Base-by-base conservation (phyloP, 345 rosid genomes). In the Populus nigra region DNA sequence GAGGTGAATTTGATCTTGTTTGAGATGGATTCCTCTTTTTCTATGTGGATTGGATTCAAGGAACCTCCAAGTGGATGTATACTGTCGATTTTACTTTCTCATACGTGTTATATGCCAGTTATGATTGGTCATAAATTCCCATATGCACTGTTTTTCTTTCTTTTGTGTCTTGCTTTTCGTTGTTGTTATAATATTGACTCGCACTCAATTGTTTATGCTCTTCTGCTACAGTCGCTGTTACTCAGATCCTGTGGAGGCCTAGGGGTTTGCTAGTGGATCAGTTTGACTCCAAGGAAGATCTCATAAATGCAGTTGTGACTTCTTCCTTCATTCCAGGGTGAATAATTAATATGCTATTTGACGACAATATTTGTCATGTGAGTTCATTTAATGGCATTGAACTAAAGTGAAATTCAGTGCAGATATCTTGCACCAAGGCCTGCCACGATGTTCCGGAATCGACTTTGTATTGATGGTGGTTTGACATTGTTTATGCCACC, bases 261-360 rank as follows among this genome's bases (percentile, higher is more conserved):
- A 87, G 91, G 84, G 96, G 96, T 66, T 86, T 96, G 78, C 87
- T 93, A 59, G 99, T 96, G 80, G 99, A 96, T 90, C 98, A 91
- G 69, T 96, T 90, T 65, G 92, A 93, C 86, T 96, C 98, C n/a
- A 93, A 87, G 83, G 92, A 88, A 80, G 98, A 96, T 83, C 86
- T 96, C 49, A 93, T 92, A 57, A 81, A 92, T 89, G 99, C 98
- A 80, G 88, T 96, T 80, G 49, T 91, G 77, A 85, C 99, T 73
- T 96, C 99, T 78, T 85, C 98, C 71, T 96, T 96, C 85, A 85
- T 96, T 85, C 99, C 98, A 15, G 97, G 96, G 98, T 92, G 86
- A 80, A 67, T 74, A 71, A 43, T 76, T 75, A 31, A 69, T 74
- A 25, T 68, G 55, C 53, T 8, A 36, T 74, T 67, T 43, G 53